phyloP scores from a whole-genome alignment of 768 basidiomycete genomes.

The Mycena maculata region DNA sequence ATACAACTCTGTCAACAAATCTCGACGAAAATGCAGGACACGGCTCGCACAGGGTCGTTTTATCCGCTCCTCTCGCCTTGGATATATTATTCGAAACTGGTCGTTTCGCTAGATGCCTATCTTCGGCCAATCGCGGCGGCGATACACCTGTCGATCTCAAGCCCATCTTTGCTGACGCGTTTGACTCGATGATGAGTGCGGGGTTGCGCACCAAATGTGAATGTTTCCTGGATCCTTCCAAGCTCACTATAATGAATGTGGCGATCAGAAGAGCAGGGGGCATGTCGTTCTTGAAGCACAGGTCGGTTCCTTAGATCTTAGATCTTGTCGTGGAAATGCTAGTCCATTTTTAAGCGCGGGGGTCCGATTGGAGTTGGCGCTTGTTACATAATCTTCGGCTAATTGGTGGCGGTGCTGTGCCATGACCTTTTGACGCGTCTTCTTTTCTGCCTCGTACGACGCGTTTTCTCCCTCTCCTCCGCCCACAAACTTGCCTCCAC shows the following conservation, averaged over 20 bases:
- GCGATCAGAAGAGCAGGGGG: not conserved
- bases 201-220: not conserved
- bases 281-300: not conserved
- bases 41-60: not conserved
- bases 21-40: not conserved
- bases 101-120: not conserved
- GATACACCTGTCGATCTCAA: not conserved
- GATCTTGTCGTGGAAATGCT: too few species aligned
- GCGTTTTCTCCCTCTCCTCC: not conserved
- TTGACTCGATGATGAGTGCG: conserved; percentile 3
- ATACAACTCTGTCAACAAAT: not conserved
- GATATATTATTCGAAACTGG: not conserved
- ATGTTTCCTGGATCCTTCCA: not conserved
- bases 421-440: not conserved
- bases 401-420: too few species aligned
- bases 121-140: not conserved
- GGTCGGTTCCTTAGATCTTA: too few species aligned
- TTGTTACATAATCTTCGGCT: conserved; percentile 5
- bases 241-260: not conserved
- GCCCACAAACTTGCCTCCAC: not conserved
- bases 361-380: not conserved
- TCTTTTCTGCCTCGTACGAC: not conserved
- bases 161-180: not conserved
- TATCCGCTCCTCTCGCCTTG: not conserved
- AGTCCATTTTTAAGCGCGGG: not conserved